Evolutionary conservation across 2,329 filamentous ascomycete species (phyloP), one percentile per base, ranked within the genome.

Genomic region (Aspergillus japonicus): DNA sequence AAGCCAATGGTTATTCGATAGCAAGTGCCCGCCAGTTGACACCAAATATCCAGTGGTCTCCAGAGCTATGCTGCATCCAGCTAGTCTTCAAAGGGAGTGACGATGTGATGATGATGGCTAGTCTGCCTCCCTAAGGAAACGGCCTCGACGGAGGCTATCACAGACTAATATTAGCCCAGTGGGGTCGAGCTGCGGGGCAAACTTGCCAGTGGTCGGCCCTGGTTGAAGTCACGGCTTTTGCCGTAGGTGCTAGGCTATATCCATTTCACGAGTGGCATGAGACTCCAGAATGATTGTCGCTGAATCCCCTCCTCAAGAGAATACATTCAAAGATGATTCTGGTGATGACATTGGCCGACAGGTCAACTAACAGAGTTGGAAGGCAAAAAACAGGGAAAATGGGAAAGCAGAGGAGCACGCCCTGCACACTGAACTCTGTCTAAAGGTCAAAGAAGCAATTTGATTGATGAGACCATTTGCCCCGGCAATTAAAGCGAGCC

Each of bases 131-230:
- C 39, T 44, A 7, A 44, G 16, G 39, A 16, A 44, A 19, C 39
- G 39, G 39, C 39, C 39, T 44, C 39, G 16, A 10, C 39, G 39
- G 39, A 44, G 39, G 39, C 39, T 19, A 44, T 44, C 39, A 19
- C 39, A 44, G 39, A 44, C 39, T 44, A 44, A 7, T 44, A 35
- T 19, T 44, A 44, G 39, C 16, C 39, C 16, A 35, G 53, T 55
- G 53, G 53, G 14, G 53, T 23, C 53, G 42, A 8, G 26, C 53
- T 48, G 53, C 53, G 53, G 53, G 53, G 53, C 53, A 48, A 55
- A 55, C 52, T 47, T 48, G 26, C 16, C 47, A 47, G 26, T 53
- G 16, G 35, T 33, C 24, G 16, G 51, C 51, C 50, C 50, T 21
- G 16, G 12, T 23, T 11, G 21, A 29, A 39, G 26, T 35, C 39